Percentiles rank a stretch among this genome's conserved stretches.
Evolutionary conservation across 2,329 filamentous ascomycete species (phyloP).

Genomic region (Alternaria sp.): DNA sequence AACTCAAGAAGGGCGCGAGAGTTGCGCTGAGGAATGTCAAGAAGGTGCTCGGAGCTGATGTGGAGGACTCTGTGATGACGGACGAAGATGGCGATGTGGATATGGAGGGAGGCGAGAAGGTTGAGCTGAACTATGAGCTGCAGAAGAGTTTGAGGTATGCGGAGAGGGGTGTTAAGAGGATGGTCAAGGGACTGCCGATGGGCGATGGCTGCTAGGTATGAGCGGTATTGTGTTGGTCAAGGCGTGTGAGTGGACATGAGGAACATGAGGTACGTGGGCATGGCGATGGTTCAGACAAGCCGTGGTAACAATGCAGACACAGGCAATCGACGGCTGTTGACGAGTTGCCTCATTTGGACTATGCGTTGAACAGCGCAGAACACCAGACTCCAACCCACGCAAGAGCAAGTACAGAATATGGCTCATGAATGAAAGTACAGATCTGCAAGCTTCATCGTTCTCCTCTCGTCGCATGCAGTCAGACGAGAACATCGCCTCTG

Average conservation of each 20-base stretch:
- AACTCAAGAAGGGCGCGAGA: conserved; percentile 34
- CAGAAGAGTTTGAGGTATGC: conserved; percentile 31
- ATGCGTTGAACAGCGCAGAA: background rate
- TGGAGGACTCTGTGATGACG: conserved; percentile 3
- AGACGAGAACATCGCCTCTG: background rate
- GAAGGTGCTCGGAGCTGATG: conserved; percentile 32
- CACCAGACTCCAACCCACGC: background rate
- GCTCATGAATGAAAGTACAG: background rate
- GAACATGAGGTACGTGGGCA: background rate
- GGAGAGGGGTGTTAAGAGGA: conserved; percentile 42
- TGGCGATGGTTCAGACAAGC: background rate
- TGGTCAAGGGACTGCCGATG: conserved; percentile 38
- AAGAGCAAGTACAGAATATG: background rate
- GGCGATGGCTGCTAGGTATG: conserved; percentile 3
- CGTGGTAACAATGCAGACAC: background rate
- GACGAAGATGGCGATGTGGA: conserved; percentile 9
- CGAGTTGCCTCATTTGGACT: background rate
- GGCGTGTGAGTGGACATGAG: background rate
- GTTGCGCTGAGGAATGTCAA: conserved; percentile 37
- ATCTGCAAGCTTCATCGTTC: no score
- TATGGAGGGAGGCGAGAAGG: conserved; percentile 7
- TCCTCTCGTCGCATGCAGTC: background rate
- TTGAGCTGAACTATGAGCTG: conserved; percentile 29
- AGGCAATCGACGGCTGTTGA: background rate
- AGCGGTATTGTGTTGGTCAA: background rate